A percentile compares a stretch with the other conserved stretches of the same genome.
phyloP scores from a whole-genome alignment of 2,329 filamentous ascomycete species.

The Emmonsiellopsis sp. region DNA sequence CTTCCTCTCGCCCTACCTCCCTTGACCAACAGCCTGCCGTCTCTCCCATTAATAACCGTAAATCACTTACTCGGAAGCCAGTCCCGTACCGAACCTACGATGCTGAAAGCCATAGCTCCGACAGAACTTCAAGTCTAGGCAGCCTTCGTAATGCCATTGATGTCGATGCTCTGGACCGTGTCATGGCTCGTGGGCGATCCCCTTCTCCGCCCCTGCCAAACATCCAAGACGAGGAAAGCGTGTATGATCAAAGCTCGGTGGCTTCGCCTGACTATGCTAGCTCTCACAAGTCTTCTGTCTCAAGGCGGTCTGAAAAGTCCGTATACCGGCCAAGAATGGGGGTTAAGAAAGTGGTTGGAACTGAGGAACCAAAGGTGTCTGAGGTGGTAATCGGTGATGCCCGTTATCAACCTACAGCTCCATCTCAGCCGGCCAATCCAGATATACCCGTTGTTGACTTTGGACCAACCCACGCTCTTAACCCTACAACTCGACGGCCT shows the following conservation, averaged over 20 bases:
- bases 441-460: slow-evolving; percentile 73
- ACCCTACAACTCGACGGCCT: slow-evolving; percentile 46
- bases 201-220: slow-evolving; percentile 3
- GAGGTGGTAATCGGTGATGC: slow-evolving; percentile 41
- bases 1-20: slow-evolving; percentile 6
- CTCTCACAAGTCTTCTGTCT: slow-evolving; percentile 47
- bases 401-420: slow-evolving; percentile 30
- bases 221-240: slow-evolving; percentile 28
- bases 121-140: slow-evolving; percentile 30
- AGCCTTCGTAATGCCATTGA: slow-evolving; percentile 36
- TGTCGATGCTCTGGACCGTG: slow-evolving; percentile 43
- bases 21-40: not conserved
- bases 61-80: slow-evolving; percentile 38
- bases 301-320: slow-evolving; percentile 30
- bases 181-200: slow-evolving; percentile 23
- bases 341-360: slow-evolving; percentile 68
- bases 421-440: slow-evolving; percentile 27
- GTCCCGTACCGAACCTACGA: slow-evolving; percentile 25
- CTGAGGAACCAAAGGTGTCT: slow-evolving; percentile 35
- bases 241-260: slow-evolving; percentile 55
- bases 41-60: slow-evolving; percentile 3
- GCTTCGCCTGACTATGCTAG: slow-evolving; percentile 72
- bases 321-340: slow-evolving; percentile 61
- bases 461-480: slow-evolving; percentile 69
- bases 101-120: slow-evolving; percentile 15